phyloP scores from a whole-genome alignment of 495 filamentous ascomycete genomes.

The Cercophora samala region DNA sequence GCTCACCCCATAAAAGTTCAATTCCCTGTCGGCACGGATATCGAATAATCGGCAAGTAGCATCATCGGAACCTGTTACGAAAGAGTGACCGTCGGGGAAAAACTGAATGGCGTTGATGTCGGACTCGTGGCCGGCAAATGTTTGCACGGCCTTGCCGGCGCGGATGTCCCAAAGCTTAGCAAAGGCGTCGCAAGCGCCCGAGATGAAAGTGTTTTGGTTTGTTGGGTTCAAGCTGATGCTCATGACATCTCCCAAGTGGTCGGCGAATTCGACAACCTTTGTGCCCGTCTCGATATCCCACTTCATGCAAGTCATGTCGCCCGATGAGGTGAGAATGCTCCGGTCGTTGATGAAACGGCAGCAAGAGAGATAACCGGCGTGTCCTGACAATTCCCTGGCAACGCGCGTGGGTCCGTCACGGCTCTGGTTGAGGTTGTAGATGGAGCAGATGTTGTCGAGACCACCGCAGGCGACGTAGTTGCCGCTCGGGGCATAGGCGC shows the following conservation, averaged over 20 bases:
- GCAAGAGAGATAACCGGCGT: conserved; percentile 97
- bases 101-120: conserved; percentile 99
- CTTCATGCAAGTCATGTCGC: conserved; percentile 99
- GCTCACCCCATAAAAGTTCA: conserved; percentile 93
- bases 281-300: conserved; percentile 98
- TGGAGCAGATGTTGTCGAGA: conserved; percentile 98
- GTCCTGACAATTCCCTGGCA: conserved; percentile 91
- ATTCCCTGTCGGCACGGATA: conserved; percentile 91
- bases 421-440: conserved; percentile 94
- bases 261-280: conserved; percentile 97
- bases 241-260: conserved; percentile 98
- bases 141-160: conserved; percentile 96
- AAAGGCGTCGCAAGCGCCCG: conserved; percentile 96
- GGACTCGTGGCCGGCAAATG: conserved; percentile 96
- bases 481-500: conserved; percentile 95
- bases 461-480: conserved; percentile 98
- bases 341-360: conserved; percentile 99
- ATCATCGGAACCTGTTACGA: conserved; percentile 97
- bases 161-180: conserved; percentile 99
- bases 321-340: conserved; percentile 94
- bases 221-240: conserved; percentile 99
- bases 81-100: conserved; percentile 98
- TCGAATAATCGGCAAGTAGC: conserved; percentile 97
- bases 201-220: conserved; percentile 97
- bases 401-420: conserved; percentile 95